Evolutionary conservation across 1,284 basidiomycete genomes (phyloP).

Genomic region (Vanrija sp.): DNA sequence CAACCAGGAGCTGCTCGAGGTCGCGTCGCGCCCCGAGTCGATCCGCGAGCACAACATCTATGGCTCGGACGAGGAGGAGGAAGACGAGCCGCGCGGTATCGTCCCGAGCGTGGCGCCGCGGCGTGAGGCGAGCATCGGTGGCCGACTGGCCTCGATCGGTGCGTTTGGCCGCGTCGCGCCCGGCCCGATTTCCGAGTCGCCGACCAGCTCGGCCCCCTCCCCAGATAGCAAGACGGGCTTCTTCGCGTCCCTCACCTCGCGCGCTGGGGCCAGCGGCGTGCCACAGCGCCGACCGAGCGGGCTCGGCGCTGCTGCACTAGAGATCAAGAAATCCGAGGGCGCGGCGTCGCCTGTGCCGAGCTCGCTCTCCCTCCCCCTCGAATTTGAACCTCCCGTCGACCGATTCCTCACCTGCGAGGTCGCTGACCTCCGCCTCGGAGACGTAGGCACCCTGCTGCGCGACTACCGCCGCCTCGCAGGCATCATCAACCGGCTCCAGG

Average conservation of each 20-base stretch:
- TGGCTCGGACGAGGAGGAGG: constrained; percentile 40
- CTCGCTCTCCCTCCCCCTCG: not conserved
- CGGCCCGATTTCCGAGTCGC: not conserved
- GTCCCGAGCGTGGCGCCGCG: constrained; percentile 9
- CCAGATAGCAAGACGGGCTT: not conserved
- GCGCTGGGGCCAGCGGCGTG: constrained; percentile 1
- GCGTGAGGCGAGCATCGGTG: constrained; percentile 14
- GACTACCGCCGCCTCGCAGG: constrained; percentile 62
- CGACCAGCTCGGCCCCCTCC: not conserved
- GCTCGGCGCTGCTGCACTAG: not conserved
- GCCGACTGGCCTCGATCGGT: constrained; percentile 13
- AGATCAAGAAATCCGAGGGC: not conserved
- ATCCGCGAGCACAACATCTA: constrained; percentile 29
- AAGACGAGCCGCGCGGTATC: constrained; percentile 22
- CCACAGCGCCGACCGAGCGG: not conserved
- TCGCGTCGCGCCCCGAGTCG: constrained; percentile 40
- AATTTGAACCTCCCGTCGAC: constrained; percentile 37
- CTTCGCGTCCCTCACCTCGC: constrained; percentile 4
- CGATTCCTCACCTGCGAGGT: constrained; percentile 52
- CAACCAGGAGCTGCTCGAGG: constrained; percentile 46
- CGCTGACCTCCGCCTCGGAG: constrained; percentile 68
- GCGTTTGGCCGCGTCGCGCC: not conserved
- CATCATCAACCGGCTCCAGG: constrained; percentile 20
- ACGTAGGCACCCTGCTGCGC: constrained; percentile 65
- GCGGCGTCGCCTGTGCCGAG: not conserved